Evolutionary conservation across 23 red algal genomes (phyloP), one percentile per base, ranked within the genome.

Genomic region (Agarophyton chilense): DNA sequence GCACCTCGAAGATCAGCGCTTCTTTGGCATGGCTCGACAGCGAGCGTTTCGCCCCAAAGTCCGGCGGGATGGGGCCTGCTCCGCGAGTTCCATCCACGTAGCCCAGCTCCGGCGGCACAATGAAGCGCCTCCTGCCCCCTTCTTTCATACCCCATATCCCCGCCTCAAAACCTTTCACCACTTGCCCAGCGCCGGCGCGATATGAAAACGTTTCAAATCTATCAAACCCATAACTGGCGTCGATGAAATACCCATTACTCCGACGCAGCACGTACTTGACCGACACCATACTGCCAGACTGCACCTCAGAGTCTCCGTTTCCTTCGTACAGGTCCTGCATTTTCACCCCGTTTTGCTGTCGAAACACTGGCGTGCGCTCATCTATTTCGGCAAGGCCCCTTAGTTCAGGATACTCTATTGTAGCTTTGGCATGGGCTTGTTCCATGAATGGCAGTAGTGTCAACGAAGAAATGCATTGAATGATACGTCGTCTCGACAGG

Each of bases 201-300:
- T 56, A 95, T 5, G 41, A 52, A 58, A 72, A 95, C 26, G 72
- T 79, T 9, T 95, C 92, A 26, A 89, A 71, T 12, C 82, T 29
- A 72, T 95, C 83, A 78, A 88, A 88, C 21, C 92, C 92, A 47
- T 89, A 95, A 34, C 82, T 88, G 24, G 72, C 82, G 41, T 89
- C 82, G 65, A 95, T 82, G 65, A 90, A 89, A 45, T 90, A 95
- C 12, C 92, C 92, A 29, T 95, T 95, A 53, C 83, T 80, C 1
- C 92, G 40, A 10, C 92, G 62, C 40, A 95, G 62, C 17, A 95
- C 92, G 46, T 89, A 95, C 55, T 95, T 86, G 13, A 95, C 56
- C 0, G 75, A 73, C 9, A 95, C 92, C 39, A 65, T 14, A 22
- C 67, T 34, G 18, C 92, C 92, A 22, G 60, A 18, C 17, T 52